Evolutionary conservation across 1,284 basidiomycete species (phyloP), one percentile per base, ranked within the genome.

Genomic region (Rhodotorula sp.): DNA sequence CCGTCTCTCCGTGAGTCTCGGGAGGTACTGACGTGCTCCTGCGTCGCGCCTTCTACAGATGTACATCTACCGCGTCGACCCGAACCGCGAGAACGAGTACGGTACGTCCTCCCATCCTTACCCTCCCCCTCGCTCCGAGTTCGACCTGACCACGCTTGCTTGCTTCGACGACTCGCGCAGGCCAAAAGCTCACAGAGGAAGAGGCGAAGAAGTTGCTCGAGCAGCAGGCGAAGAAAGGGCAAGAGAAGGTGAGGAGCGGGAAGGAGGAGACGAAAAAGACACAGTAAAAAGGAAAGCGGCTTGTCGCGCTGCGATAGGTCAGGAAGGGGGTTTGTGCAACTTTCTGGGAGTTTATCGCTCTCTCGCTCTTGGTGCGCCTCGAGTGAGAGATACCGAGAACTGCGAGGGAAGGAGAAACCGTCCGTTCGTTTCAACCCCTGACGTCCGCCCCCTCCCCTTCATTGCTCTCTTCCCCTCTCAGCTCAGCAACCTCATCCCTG

Each of bases 51-150:
- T 32, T 46, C 72, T 72, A 75, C 77, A 95, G 88, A 88, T 92
- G 68, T 97, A 90, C 90, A 94, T 95, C 80, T 99, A 98, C 83
- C 89, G 92, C 62, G 85, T 96, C 77, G 95, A 99, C 83, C 90
- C 89, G 76, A 91, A 90, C 76, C 89, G 95, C 74, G 86, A 92
- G 74, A 99, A 99, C 81, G 95, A 98, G 83, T 97, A 92, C 79
- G 94, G 94, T 66, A 91, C 94, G 82, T 44, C 10, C 36, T 48
- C 17, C 13, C 46, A 58, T 46, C 46, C 58, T 27, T 20, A 2
- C 24, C n/a, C 29, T 8, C 4, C 20, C 6, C n/a, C 36, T 29
- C 11, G 22, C 59, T 60, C n/a, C n/a, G n/a, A n/a, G n/a, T n/a
- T n/a, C n/a, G 29, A 59, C 44, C 4, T 13, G 29, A 19, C 20